phyloP scores from a whole-genome alignment of 2,329 filamentous ascomycete genomes.

The Cryphonectria nitschkei region DNA sequence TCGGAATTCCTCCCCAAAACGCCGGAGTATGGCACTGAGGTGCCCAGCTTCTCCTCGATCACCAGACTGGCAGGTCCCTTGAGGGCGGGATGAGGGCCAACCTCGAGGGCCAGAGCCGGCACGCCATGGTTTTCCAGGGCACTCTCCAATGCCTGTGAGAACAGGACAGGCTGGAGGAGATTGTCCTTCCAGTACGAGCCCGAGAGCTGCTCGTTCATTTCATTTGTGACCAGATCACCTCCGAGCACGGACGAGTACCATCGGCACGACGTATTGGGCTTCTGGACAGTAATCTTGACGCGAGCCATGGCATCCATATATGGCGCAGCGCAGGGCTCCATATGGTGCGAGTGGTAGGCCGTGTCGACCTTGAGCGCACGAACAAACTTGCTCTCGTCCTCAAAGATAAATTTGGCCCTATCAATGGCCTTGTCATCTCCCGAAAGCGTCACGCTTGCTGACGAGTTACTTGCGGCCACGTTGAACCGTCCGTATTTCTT shows the following conservation, averaged over 20 bases:
- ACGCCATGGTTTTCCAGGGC: slow-evolving; percentile 31
- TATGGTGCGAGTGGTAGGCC: slow-evolving; percentile 47
- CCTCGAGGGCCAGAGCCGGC: slow-evolving; percentile 36
- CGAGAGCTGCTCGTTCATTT: slow-evolving; percentile 2
- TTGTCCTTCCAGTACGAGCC: slow-evolving; percentile 32
- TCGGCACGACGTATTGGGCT: neutral
- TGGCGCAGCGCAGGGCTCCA: slow-evolving; percentile 32
- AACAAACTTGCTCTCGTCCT: slow-evolving; percentile 36
- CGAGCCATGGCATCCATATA: slow-evolving; percentile 18
- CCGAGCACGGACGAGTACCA: slow-evolving; percentile 34
- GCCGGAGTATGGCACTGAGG: slow-evolving; percentile 33
- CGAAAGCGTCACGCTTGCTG: slow-evolving; percentile 35
- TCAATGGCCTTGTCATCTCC: slow-evolving; percentile 37
- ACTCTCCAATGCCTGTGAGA: slow-evolving; percentile 27
- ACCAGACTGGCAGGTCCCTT: slow-evolving; percentile 43
- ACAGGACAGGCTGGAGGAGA: slow-evolving; percentile 33
- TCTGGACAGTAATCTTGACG: neutral
- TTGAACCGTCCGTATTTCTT: neutral
- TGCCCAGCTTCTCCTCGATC: slow-evolving; percentile 26
- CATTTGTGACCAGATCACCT: neutral
- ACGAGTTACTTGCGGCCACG: slow-evolving; percentile 36
- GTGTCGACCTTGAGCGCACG: slow-evolving; percentile 42
- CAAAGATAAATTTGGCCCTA: slow-evolving; percentile 32
- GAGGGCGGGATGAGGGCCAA: slow-evolving; percentile 44
- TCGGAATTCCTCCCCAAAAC: slow-evolving; percentile 30